Evolutionary conservation across 345 rosid species (phyloP), one percentile per base, ranked within the genome.

Genomic region (Salix arbutifolia): DNA sequence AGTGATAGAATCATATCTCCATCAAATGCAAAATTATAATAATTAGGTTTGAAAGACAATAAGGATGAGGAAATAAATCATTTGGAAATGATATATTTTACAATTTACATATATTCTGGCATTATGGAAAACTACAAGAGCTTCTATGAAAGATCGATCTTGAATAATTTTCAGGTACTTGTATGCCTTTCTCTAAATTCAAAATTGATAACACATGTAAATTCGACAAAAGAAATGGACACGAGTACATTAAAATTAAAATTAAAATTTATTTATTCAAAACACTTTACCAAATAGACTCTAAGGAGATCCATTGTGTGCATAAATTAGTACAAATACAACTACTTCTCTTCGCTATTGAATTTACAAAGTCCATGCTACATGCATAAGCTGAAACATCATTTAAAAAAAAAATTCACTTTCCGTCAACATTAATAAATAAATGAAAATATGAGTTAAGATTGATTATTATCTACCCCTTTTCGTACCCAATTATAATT

Each of bases 81-180:
- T n/a, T 56, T 56, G 5, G 26, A 25, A 78, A 50, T 8, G 48
- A 17, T 44, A 70, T 14, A 42, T 37, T 69, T 65, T 69, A 26
- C 52, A 44, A 25, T 69, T 35, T 31, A 75, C 97, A 21, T 73
- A 90, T 96, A 91, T 83, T 77, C 86, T 83, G 37, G 97, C 97
- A 78, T 95, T 90, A 83, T 84, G 96, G 84, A 95, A 95, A 72
- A 95, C 99, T 28, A 96, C 89, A 80, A 86, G 75, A 62, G 97
- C 94, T 83, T 92, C 93, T 71, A 78, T 85, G 82, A 92, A 91
- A 64, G 86, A 87, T 76, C 7, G 7, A 5, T 85, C 87, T 81
- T 0, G 83, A 42, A 79, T 95, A 91, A 77, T 88, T 92, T 83
- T 89, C 99, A 48, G 97, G 97, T 86, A 95, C 71, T 77, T 83